phyloP scores from a whole-genome alignment of 2,329 filamentous ascomycete genomes.

The Myriosclerotinia duriaeana region DNA sequence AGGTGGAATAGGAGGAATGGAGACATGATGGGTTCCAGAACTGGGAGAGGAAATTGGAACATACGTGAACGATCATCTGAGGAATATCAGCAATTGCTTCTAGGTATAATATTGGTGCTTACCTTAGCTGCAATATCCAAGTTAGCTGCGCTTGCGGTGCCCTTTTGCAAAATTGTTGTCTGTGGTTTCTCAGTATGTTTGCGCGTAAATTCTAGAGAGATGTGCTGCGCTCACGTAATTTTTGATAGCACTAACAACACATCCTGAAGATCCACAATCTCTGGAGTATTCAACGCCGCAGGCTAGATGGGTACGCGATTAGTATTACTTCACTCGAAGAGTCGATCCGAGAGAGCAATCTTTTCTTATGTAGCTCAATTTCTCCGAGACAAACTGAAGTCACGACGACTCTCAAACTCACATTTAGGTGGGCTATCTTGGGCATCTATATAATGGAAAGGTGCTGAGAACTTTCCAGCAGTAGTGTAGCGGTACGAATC shows the following conservation, averaged over 20 bases:
- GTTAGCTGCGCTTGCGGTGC: slow-evolving; percentile 47
- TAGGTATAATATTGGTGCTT: slow-evolving; percentile 2
- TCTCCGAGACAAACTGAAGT: neutral
- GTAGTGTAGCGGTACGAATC: slow-evolving; percentile 61
- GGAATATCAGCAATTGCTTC: slow-evolving; percentile 18
- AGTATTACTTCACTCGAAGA: neutral
- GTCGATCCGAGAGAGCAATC: neutral
- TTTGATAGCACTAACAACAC: slow-evolving; percentile 51
- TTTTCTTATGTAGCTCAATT: neutral
- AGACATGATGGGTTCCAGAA: slow-evolving; percentile 11
- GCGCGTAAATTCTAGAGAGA: neutral
- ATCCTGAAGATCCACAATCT: slow-evolving; percentile 61
- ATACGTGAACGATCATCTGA: slow-evolving; percentile 40
- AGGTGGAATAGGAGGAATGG: slow-evolving; percentile 12
- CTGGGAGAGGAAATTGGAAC: slow-evolving; percentile 31
- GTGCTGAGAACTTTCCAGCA: slow-evolving; percentile 60
- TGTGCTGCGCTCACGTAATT: slow-evolving; percentile 34
- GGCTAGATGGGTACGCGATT: slow-evolving; percentile 22
- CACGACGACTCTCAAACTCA: neutral
- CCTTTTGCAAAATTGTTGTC: slow-evolving; percentile 32
- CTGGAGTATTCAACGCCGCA: slow-evolving; percentile 59
- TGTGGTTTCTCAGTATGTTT: slow-evolving; percentile 20
- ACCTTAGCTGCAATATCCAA: slow-evolving; percentile 59
- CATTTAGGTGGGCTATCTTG: slow-evolving; percentile 57
- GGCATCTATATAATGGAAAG: slow-evolving; percentile 69